phyloP scores from a whole-genome alignment of 768 basidiomycete species.

The Tricholoma saponaceum region DNA sequence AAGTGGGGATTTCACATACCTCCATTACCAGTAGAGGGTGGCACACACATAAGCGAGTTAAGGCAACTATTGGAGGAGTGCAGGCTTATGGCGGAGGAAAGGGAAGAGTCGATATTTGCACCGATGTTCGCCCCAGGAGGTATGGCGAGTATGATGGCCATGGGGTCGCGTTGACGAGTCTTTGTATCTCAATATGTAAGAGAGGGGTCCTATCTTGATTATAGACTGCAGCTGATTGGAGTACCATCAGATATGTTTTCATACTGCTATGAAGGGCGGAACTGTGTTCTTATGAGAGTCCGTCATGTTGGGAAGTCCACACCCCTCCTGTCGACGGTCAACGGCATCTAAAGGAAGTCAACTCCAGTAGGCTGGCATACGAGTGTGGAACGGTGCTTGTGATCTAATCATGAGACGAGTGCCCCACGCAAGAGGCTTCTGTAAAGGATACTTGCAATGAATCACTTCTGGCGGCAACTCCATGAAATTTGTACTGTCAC shows the following conservation, averaged over 20 bases:
- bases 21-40: conserved; percentile 23
- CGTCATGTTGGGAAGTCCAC: too few relatives aligned
- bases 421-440: too few relatives aligned
- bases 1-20: conserved; percentile 25
- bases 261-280: neutral
- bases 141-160: neutral
- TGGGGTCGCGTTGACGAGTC: neutral
- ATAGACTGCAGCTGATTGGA: too few relatives aligned
- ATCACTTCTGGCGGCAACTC: too few relatives aligned
- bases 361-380: too few relatives aligned
- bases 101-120: conserved; percentile 36
- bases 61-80: conserved; percentile 57
- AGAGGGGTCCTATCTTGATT: neutral
- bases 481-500: too few relatives aligned
- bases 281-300: too few relatives aligned
- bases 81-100: conserved; percentile 40
- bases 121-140: conserved; percentile 9
- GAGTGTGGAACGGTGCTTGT: too few relatives aligned
- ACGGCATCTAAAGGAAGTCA: too few relatives aligned
- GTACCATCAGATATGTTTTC: neutral
- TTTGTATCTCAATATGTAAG: neutral
- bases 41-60: conserved; percentile 36
- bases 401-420: too few relatives aligned
- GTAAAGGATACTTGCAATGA: too few relatives aligned
- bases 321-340: too few relatives aligned